Evolutionary conservation across 2,329 filamentous ascomycete genomes (phyloP), one percentile per base, ranked within the genome.

Genomic region (Mariannaea sp.): DNA sequence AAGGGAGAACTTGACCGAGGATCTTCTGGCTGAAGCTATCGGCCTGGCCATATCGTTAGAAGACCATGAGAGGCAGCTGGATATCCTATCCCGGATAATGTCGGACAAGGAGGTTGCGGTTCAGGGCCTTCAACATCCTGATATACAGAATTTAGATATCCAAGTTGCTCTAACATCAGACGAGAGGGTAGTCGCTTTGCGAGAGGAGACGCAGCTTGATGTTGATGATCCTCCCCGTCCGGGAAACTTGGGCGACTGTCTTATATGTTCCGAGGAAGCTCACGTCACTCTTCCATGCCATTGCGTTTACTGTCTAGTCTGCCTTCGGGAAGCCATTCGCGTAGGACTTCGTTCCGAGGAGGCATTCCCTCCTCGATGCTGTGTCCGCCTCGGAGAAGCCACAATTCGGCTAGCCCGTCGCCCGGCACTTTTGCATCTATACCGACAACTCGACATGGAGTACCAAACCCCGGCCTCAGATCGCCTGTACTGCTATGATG

Each of bases 351-450:
- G 49, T 1, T 60, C 54, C 6, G 52, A 57, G 9, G 33, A 51
- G 1, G 56, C 56, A 5, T 67, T 68, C 10, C 65, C 65, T 3
- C 64, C 65, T 0, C 58, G 51, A 7, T 67, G 65, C 33, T 68
- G 64, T 26, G 13, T 22, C 7, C 51, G 40, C 7, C 55, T 67
- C 3, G 7, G 16, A 8, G 65, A 65, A 19, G 46, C 4, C 2
- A 57, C 48, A 0, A 17, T 67, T 8, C 40, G 40, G 0, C 53
- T 46, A 8, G 56, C 53, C 0, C 26, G 44, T 1, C 56, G 55
- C 1, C 62, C 65, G 3, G 53, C 46, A 2, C 50, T 67, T 2
- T 38, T 67, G 1, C 49, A 59, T 3, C 38, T 68, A 1, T 65
- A 53, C 33, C 61, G 64, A 0, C 63, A 64, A 17, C 20, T 65